Base-by-base conservation (phyloP, 2,329 filamentous ascomycete genomes). In the Emmonsia crescens region DNA sequence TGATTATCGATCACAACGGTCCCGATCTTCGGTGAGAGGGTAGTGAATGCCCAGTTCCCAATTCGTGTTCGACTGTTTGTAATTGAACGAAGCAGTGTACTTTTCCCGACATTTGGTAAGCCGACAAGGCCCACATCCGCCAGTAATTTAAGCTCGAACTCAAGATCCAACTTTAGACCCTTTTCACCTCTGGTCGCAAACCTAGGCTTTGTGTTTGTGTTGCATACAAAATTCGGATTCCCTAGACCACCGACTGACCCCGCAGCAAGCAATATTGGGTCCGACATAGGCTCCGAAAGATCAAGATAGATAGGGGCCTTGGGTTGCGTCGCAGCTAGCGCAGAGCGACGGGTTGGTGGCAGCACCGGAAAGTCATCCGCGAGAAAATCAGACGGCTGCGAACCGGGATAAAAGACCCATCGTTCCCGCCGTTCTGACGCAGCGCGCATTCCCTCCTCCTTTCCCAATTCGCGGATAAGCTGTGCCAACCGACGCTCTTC, bases 1-100 rank as follows among this genome's bases (percentile, higher is more conserved):
- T 94, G 84, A 72, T 92, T 85, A 74, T 99, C 94, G 12, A 99
- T 83, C 16, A 97, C 88, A 6, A 99, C 91, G 0, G 94, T 99
- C 58, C 94, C 94, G 60, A 99, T 95, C 68, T 96, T 96, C 2
- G 94, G 94, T 67, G 92, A 88, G 9, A 99, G 80, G 0, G 94
- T 99, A 2, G 94, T 99, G 73, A 99, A 99, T 10, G 91, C 93
- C 94, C 94, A 99, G 72, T 89, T 87, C 48, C 94, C 94, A 4
- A 99, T 86, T 46, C 94, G 85, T 1, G 94, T 90, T 63, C 91
- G 87, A 72, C 89, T 95, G 73, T 92, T 92, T 68, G 87, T 96
- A 68, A 99, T 78, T 2, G 92, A 87, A 21, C 94, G 86, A 19
- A 97, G 82, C 1, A 99, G 81, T 0, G 94, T 97, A 72, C 89